Evolutionary conservation across 108 stramenopile genomes (phyloP).

Genomic region (Stephanodiscus triporus): DNA sequence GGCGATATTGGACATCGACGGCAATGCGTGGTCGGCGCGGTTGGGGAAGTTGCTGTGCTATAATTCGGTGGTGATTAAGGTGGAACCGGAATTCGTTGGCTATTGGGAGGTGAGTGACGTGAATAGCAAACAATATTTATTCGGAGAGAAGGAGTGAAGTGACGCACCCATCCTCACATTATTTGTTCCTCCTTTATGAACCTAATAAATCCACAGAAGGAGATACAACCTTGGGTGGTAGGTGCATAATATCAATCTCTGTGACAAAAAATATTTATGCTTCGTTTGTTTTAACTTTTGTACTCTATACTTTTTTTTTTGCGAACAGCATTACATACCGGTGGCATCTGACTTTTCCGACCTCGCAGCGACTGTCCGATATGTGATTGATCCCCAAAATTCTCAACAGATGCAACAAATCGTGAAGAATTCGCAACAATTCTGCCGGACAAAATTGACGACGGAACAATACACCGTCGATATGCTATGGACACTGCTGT

Average conservation of each 20-base stretch:
- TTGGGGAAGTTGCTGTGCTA: slow-evolving; percentile 48
- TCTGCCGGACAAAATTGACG: slow-evolving; percentile 46
- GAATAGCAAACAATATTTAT: too few relatives aligned
- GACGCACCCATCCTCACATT: too few relatives aligned
- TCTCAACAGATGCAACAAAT: slow-evolving; percentile 30
- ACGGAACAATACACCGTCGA: slow-evolving; percentile 35
- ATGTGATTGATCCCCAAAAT: slow-evolving; percentile 34
- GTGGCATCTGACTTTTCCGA: slow-evolving; percentile 38
- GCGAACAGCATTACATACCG: slow-evolving; percentile 46
- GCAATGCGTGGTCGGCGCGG: slow-evolving; percentile 52
- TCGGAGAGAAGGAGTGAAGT: too few relatives aligned
- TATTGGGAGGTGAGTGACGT: slow-evolving; percentile 33
- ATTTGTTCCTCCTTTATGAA: not conserved
- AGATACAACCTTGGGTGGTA: slow-evolving; percentile 41
- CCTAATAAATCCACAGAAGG: not conserved
- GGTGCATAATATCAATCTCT: not conserved
- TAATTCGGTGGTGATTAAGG: slow-evolving; percentile 54
- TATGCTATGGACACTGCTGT: slow-evolving; percentile 31
- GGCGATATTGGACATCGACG: slow-evolving; percentile 57
- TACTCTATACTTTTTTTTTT: too few relatives aligned
- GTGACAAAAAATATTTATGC: not conserved
- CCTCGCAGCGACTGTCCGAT: slow-evolving; percentile 34
- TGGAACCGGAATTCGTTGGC: slow-evolving; percentile 43
- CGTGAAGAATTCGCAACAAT: slow-evolving; percentile 41
- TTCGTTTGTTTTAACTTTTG: not conserved